phyloP scores from a whole-genome alignment of 257 asterid species.

The Nicotiana attenuata region DNA sequence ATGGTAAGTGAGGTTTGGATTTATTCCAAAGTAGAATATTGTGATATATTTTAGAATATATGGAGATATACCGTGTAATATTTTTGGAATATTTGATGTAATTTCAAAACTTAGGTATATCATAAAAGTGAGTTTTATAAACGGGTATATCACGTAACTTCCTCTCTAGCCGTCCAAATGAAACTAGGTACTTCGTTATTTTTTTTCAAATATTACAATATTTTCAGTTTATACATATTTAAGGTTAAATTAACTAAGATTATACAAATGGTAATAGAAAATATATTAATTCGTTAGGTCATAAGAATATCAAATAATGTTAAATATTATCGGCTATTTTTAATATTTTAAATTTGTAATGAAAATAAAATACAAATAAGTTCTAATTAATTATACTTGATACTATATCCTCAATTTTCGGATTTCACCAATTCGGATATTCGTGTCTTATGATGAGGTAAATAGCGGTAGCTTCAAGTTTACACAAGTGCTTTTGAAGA shows the following conservation, averaged over 20 bases:
- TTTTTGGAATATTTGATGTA: too few species aligned
- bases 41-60: too few species aligned
- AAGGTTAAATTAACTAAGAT: neutral
- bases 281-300: neutral
- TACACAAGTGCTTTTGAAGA: conserved; percentile 6
- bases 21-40: too few species aligned
- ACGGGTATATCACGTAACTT: too few species aligned
- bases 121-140: too few species aligned
- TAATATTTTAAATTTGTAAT: neutral
- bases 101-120: too few species aligned
- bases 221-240: neutral
- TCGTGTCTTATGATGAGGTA: conserved; percentile 5
- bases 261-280: neutral
- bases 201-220: neutral
- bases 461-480: conserved; percentile 10
- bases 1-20: too few species aligned
- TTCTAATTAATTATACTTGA: neutral
- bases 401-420: neutral
- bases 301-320: neutral
- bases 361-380: neutral
- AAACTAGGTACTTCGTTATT: neutral
- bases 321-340: neutral
- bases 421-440: neutral
- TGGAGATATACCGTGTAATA: too few species aligned
- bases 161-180: neutral